Evolutionary conservation across 1,284 basidiomycete species (phyloP), one percentile per base, ranked within the genome.

Genomic region (Marasmius tenuissimus): DNA sequence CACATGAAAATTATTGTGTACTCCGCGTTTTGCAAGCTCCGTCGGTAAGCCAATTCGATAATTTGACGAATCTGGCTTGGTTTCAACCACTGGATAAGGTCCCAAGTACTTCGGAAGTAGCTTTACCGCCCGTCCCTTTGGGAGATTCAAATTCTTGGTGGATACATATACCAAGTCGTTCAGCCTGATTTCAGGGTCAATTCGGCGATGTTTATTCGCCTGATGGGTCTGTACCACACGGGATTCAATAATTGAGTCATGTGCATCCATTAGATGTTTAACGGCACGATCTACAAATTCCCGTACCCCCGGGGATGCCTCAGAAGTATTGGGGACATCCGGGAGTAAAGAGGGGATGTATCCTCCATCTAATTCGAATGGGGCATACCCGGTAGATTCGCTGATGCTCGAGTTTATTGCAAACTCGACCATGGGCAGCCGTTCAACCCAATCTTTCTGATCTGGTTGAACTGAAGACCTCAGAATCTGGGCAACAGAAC

Each of bases 301-400:
- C 1, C 34, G 33, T 18, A 54, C 37, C 1, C 52, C 52, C 16
- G 8, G 52, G 4, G 52, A 18, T 7, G 37, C 5, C 16, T 54
- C 34, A 3, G 11, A 5, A 1, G 16, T 34, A 16, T 34, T 34
- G 3, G 34, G 34, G 14, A 54, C 34, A 12, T 54, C 52, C 7
- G 18, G 12, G 34, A 54, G 33, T 34, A 54, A 37, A 2, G 34
- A 38, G 18, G 52, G 52, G 3, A 54, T 38, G 8, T 37, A 54
- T 2, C 75, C 74, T 40, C 70, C 67, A 59, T 73, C 76, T 1
- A 80, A 62, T 45, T 76, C 70, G 59, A 80, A 81, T 1, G 75
- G 76, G 0, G 75, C 67, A 57, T 71, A 76, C 1, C 73, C 72
- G 0, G 73, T 78, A 0, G 71, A 66, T 1, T 66, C 69, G 22